Base-by-base conservation (phyloP, 1,139 yeast genomes). In the Pichia kudriavzevii region DNA sequence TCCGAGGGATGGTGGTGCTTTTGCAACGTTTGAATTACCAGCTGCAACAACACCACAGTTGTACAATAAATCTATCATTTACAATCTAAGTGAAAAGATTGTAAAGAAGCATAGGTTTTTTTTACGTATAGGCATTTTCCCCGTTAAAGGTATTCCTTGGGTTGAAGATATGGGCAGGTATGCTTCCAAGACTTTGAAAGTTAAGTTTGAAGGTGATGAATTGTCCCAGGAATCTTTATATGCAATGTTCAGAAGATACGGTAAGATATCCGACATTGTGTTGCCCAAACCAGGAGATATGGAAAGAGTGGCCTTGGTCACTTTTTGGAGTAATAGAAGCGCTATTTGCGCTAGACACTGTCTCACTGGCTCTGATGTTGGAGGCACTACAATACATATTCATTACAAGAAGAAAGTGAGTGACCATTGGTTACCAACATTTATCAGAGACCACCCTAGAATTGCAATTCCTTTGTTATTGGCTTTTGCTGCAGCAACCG, bases 101-200 rank as follows among this genome's bases (percentile, higher is more conserved):
- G 48, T 41, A 26, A 47, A 36, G 39, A 34, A 31, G 7, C 47
- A 43, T 33, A 53, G 59, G 35, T 45, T 55, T 53, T 45, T 50
- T 51, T 63, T 56, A 37, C 61, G 56, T 52, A 67, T 76, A 59
- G 56, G 60, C 43, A 51, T 81, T 37, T 80, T 67, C 50, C 76
- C 83, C 0, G 97, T 93, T 1, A 79, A 80, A 47, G 98, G 98
- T 40, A 68, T 75, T 0, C 98, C 98, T 0, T 91, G 97, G 96
- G 82, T 91, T 44, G 97, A 91, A 58, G 98, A 91, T 55, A 65
- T 91, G 53, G 71, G 82, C 46, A 63, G 96, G 44, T 71, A 69
- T 44, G 94, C 94, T 8, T 76, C 80, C 41, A 60, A 67, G 10
- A 66, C 67, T 16, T 59, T 91, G 23, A 69, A 72, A 38, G 77